A percentile compares a stretch with the other conserved stretches of the same genome.
Conservation (phyloP, 2,329 filamentous ascomycete genomes). For the Elsinoe australis region DNA sequence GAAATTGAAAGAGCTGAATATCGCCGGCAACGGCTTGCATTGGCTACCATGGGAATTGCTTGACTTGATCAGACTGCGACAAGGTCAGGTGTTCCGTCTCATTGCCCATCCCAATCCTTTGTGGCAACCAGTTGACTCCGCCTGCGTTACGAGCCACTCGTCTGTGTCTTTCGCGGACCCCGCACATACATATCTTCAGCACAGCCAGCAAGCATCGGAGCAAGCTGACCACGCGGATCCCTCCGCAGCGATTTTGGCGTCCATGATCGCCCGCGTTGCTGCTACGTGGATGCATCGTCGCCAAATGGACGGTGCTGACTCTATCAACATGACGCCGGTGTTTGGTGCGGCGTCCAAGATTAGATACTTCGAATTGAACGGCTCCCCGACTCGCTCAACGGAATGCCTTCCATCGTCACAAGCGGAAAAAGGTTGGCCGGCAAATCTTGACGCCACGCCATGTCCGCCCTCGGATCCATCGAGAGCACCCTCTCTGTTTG, state of each 20-base stretch:
- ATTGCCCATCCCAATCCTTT: conserved; percentile 58
- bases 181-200: not conserved
- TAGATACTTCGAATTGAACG: conserved; percentile 27
- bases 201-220: not conserved
- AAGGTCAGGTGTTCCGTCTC: conserved; percentile 44
- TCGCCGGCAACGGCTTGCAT: conserved; percentile 56
- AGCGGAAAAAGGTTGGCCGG: not conserved
- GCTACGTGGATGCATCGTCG: not conserved
- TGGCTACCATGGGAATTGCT: conserved; percentile 58
- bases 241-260: not conserved
- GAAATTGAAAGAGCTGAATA: conserved; percentile 55
- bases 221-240: not conserved
- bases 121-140: conserved; percentile 29
- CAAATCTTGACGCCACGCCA: conserved; percentile 9
- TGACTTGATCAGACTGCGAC: conserved; percentile 40
- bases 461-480: conserved; percentile 15
- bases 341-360: conserved; percentile 26
- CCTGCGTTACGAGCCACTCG: not conserved
- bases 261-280: conserved; percentile 4
- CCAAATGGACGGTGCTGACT: no score
- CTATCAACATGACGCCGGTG: conserved; percentile 21
- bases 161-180: conserved; percentile 2
- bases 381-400: conserved; percentile 19
- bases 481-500: conserved; percentile 31
- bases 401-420: conserved; percentile 13